Evolutionary conservation across 2,329 filamentous ascomycete genomes (phyloP), one percentile per base, ranked within the genome.

Genomic region (Ascocoryne sarcoides): DNA sequence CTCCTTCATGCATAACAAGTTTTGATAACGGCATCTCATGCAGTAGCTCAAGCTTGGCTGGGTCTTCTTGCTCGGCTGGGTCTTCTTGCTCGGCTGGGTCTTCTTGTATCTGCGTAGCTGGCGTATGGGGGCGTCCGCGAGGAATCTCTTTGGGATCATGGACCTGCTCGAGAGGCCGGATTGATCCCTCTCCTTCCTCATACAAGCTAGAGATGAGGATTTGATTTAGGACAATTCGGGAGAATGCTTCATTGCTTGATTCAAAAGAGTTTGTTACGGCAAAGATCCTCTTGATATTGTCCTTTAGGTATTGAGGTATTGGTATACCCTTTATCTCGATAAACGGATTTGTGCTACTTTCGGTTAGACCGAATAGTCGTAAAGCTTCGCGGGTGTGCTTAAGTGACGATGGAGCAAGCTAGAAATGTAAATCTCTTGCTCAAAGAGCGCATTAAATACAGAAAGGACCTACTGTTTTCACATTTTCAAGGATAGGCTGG

Each of bases 271-370:
- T 40, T n/a, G 39, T 40, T 30, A 40, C 32, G 5, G 12, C n/a
- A 17, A n/a, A 20, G 4, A 40, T 30, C 16, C 39, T 36, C 18
- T 8, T 17, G n/a, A 40, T 29, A 19, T 28, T 14, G 12, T 16
- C 39, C 39, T 36, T 8, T 4, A 40, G 32, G 10, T 40, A 36
- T 15, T 16, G 20, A 30, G 39, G 39, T 30, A 40, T 36, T 36
- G 32, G 32, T n/a, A 26, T 8, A 30, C n/a, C 16, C 33, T 18
- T 33, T 40, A 18, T 18, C 19, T 40, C 38, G 26, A 15, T 3
- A 36, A 36, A 36, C 17, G 18, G 9, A 20, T 10, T 21, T 28
- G 16, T 12, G 23, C 12, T 17, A 3, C 10, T 28, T 14, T 34
- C 28, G 18, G 17, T 16, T 19, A 40, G 18, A 20, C 19, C 18